Evolutionary conservation across 176 grass and related monocot genomes (phyloP), one percentile per base, ranked within the genome.

Genomic region (Ananas comosus): DNA sequence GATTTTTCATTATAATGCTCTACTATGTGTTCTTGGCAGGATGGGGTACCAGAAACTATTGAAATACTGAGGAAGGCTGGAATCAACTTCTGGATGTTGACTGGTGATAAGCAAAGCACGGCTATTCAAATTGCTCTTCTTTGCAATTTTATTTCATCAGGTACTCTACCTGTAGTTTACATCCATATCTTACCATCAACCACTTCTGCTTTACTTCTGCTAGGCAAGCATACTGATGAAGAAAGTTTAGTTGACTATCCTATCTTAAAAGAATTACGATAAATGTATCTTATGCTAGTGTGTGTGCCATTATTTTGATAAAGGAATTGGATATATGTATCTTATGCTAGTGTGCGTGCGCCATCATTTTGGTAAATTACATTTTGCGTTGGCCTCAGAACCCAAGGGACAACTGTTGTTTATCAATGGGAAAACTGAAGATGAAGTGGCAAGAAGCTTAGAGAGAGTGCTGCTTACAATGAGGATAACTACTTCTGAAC

Each of bases 71-170:
- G 83, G 67, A 84, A 83, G 74, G 88, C 92, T 53, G 92, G 92
- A 83, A 96, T 96, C 70, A 96, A 87, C 80, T 82, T 96, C 22
- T 96, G 92, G 92, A 96, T 96, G 92, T 63, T 96, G 72, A 96
- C 92, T 14, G 92, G 92, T 13, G 92, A 96, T 80, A 96, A 91
- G 71, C 86, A 96, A 80, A 83, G 79, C 64, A 96, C 92, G 70
- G 92, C 92, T 3, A 88, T 96, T 69, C 92, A 91, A 82, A 91
- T 96, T 68, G 92, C 88, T 66, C 88, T 78, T 73, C 83, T 87
- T 51, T 89, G 92, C 83, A 91, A 89, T 78, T 87, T 96, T 53
- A 87, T 96, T 78, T 76, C 80, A 70, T 83, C 86, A 73, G 92
- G 92, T 87, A 72, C 8, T 58, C 57, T 66, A 75, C 33, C 33